Evolutionary conservation across 148 eudicot genomes (phyloP).

Genomic region (Vaccinium vitisidaea): DNA sequence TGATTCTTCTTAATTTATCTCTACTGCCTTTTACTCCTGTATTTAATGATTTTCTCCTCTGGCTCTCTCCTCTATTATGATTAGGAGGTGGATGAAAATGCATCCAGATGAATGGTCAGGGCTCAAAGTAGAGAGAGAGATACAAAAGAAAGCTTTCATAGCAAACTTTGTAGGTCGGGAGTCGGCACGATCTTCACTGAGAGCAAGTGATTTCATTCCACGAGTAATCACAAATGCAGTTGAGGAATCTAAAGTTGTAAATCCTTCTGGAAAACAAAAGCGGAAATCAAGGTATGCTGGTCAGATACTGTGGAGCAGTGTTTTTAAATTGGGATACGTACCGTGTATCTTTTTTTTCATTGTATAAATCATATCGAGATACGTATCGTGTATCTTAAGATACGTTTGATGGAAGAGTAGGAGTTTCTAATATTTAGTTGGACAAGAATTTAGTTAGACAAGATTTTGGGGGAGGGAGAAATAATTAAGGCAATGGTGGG

Average conservation of each 20-base stretch:
- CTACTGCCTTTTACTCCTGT: neutral
- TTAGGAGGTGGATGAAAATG: constrained; percentile 74
- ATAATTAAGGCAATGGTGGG: too few relatives aligned
- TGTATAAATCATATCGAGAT: too few relatives aligned
- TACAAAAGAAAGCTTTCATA: constrained; percentile 50
- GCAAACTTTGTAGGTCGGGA: constrained; percentile 91
- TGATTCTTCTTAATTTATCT: neutral
- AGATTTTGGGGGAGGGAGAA: too few relatives aligned
- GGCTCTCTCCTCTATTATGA: constrained; percentile 6
- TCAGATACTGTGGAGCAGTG: neutral
- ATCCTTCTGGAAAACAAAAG: constrained; percentile 23
- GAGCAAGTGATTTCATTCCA: constrained; percentile 58
- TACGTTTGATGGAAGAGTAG: too few relatives aligned
- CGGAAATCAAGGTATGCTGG: constrained; percentile 31
- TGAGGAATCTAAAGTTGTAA: constrained; percentile 29
- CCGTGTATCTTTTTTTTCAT: too few relatives aligned
- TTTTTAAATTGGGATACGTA: too few relatives aligned
- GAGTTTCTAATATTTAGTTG: too few relatives aligned
- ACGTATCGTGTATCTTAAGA: too few relatives aligned
- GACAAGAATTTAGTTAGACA: too few relatives aligned
- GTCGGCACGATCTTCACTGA: constrained; percentile 70
- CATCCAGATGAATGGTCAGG: constrained; percentile 62
- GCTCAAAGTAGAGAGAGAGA: constrained; percentile 49
- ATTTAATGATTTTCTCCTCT: constrained; percentile 4
- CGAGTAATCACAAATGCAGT: constrained; percentile 24